These are phyloP conservation scores for Cylindrotheca fusiformis DNA, from an alignment of 108 stramenopile species.

Conservation along the genomic window DNA sequence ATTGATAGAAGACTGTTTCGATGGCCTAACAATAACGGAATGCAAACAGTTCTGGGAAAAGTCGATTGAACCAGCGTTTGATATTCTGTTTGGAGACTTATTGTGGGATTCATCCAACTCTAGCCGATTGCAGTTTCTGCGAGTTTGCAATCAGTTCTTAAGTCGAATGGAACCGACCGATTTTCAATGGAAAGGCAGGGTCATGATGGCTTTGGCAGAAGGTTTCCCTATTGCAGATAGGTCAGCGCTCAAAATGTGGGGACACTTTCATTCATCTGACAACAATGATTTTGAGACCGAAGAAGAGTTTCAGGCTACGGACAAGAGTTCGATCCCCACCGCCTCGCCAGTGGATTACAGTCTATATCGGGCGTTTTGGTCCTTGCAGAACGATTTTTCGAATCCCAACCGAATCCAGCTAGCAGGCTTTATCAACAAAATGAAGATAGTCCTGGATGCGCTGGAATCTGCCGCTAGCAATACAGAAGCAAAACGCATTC, in stretches of 20 bases:
- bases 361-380: slow-evolving; percentile 79
- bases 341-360: slow-evolving; percentile 35
- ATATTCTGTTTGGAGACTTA: slow-evolving; percentile 26
- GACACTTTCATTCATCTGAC: slow-evolving; percentile 45
- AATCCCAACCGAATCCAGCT: slow-evolving; percentile 53
- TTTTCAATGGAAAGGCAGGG: slow-evolving; percentile 58
- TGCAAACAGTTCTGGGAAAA: slow-evolving; percentile 45
- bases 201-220: slow-evolving; percentile 48
- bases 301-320: slow-evolving; percentile 15
- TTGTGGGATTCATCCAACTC: slow-evolving; percentile 37
- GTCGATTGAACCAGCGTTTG: slow-evolving; percentile 27
- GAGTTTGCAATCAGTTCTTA: slow-evolving; percentile 62
- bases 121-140: slow-evolving; percentile 47
- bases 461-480: slow-evolving; percentile 45
- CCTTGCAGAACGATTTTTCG: slow-evolving; percentile 70
- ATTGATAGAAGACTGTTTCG: slow-evolving; percentile 64
- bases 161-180: slow-evolving; percentile 19
- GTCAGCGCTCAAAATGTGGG: slow-evolving; percentile 71
- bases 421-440: slow-evolving; percentile 45
- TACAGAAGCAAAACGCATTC: background rate
- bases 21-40: slow-evolving; percentile 33
- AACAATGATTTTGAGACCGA: slow-evolving; percentile 22
- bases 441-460: slow-evolving; percentile 46
- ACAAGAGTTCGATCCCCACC: slow-evolving; percentile 1
- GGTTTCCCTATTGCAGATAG: slow-evolving; percentile 75